Percentiles rank a stretch among this genome's conserved stretches.
phyloP scores from a whole-genome alignment of 2,329 filamentous ascomycete species.

The Aspergillus sp. region DNA sequence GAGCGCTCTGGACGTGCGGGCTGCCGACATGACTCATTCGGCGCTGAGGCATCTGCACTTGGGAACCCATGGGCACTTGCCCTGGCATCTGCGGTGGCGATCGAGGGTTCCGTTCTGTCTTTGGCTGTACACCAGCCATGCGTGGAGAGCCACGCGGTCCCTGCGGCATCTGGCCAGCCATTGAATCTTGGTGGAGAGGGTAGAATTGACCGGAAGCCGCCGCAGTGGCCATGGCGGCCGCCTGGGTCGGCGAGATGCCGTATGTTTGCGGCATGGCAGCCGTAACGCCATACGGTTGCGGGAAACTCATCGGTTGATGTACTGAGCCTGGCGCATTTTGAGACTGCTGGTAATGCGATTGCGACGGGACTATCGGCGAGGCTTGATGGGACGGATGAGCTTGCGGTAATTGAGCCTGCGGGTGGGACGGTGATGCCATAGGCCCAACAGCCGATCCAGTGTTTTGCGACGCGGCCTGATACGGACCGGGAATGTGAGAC shows the following conservation, averaged over 20 bases:
- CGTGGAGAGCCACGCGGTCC: conserved; percentile 61
- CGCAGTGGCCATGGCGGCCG: conserved; percentile 87
- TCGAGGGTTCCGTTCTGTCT: conserved; percentile 65
- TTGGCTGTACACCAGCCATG: conserved; percentile 58
- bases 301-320: conserved; percentile 69
- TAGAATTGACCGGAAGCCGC: conserved; percentile 80
- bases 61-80: conserved; percentile 44
- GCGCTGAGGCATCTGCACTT: conserved; percentile 52
- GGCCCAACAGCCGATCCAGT: conserved; percentile 36
- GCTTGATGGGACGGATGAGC: conserved; percentile 54
- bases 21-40: conserved; percentile 69
- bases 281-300: conserved; percentile 64
- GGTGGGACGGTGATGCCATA: conserved; percentile 65
- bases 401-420: conserved; percentile 56
- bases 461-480: conserved; percentile 51
- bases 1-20: conserved; percentile 62
- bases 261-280: conserved; percentile 65
- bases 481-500: conserved; percentile 50
- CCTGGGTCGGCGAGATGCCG: conserved; percentile 72
- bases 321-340: conserved; percentile 52
- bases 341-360: conserved; percentile 58
- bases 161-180: conserved; percentile 50
- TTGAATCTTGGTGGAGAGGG: conserved; percentile 62
- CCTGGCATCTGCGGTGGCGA: conserved; percentile 64
- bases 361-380: conserved; percentile 70